Percentiles rank a stretch among this genome's conserved stretches.
Conservation (phyloP, 2,329 filamentous ascomycete species). For the Cladosporium colombiae region DNA sequence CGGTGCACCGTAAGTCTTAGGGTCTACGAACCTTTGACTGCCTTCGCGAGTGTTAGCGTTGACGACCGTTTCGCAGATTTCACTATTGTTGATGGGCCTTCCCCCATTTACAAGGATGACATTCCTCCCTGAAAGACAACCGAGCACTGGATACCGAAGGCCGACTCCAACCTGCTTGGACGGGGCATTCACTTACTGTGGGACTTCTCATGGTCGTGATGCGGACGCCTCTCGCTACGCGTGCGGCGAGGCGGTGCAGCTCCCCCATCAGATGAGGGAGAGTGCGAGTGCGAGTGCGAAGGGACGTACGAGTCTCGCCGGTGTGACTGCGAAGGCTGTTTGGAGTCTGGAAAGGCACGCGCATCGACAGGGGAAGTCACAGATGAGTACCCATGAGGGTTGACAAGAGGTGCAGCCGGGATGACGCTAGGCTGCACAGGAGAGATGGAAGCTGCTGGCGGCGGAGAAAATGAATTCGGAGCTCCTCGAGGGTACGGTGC, state of each 20-base stretch:
- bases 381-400: not conserved
- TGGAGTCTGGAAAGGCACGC: not conserved
- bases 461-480: slow-evolving; percentile 18
- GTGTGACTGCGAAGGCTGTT: not conserved
- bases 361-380: not conserved
- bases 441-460: slow-evolving; percentile 26
- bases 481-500: not conserved
- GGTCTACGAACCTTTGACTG: slow-evolving; percentile 32
- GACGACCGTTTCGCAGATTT: slow-evolving; percentile 11
- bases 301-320: not conserved
- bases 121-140: not conserved
- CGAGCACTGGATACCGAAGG: not conserved
- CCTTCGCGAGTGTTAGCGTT: slow-evolving; percentile 35
- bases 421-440: slow-evolving; percentile 29
- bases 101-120: not conserved
- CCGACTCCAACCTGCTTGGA: too few species aligned
- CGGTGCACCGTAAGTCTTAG: not conserved
- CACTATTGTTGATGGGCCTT: not conserved
- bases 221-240: slow-evolving; percentile 25
- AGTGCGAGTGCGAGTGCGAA: slow-evolving; percentile 20
- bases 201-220: slow-evolving; percentile 20
- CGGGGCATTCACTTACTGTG: slow-evolving; percentile 26
- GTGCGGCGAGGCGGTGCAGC: slow-evolving; percentile 13
- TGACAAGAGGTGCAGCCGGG: not conserved
- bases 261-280: slow-evolving; percentile 23